These are phyloP conservation scores for Micractinium conductrix DNA, from an alignment of 139 green algal species.

Conservation along the genomic window DNA sequence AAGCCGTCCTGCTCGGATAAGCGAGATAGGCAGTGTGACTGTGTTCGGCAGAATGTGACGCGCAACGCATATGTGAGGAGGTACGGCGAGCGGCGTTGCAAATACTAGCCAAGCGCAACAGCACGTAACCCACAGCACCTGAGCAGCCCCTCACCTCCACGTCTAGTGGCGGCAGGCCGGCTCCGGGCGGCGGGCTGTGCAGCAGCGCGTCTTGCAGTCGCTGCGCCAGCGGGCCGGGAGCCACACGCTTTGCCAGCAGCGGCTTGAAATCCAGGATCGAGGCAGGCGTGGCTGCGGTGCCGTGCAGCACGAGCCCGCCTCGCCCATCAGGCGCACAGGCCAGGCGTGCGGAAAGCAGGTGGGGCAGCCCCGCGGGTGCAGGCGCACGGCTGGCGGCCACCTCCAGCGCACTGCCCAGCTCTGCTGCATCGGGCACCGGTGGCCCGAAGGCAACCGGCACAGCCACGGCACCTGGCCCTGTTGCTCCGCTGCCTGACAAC, in stretches of 20 bases:
- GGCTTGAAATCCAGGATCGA: slow-evolving; percentile 16
- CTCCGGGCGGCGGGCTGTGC: too few relatives aligned
- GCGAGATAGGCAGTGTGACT: too few relatives aligned
- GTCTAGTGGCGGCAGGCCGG: neutral
- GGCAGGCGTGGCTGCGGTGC: neutral
- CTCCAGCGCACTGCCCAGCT: neutral
- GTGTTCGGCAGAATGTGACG: too few relatives aligned
- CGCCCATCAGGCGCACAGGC: neutral
- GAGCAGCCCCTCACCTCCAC: neutral
- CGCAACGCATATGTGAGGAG: too few relatives aligned
- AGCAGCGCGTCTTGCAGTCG: slow-evolving; percentile 11
- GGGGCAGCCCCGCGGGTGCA: neutral
- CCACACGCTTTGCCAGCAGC: slow-evolving; percentile 36
- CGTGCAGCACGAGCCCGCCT: slow-evolving; percentile 2
- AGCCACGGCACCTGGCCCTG: neutral
- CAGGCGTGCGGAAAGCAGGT: neutral
- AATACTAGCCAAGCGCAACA: too few relatives aligned
- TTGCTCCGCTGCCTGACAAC: neutral
- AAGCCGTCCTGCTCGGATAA: slow-evolving; percentile 25
- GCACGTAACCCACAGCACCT: too few relatives aligned
- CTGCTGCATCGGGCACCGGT: neutral
- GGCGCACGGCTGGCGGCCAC: neutral
- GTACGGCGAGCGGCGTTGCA: too few relatives aligned
- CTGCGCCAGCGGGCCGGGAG: slow-evolving; percentile 7
- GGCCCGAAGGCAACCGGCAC: neutral